Conservation (phyloP, 305 asterid genomes). For the Fraxinus ornus region DNA sequence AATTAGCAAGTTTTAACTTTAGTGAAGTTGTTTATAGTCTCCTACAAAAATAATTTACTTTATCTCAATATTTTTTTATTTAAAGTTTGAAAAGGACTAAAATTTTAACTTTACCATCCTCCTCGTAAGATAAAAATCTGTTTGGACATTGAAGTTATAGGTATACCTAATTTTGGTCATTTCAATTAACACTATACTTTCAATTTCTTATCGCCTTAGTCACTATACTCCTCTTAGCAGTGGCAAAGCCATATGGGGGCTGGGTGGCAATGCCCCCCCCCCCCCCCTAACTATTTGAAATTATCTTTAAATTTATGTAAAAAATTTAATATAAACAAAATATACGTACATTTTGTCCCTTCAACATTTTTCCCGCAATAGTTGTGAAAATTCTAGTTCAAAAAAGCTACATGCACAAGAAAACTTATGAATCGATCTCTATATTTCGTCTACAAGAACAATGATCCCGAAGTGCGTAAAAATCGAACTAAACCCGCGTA, state of each 20-base stretch:
- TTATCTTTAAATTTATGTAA: background rate
- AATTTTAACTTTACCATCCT: background rate
- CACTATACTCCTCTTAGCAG: too few relatives aligned
- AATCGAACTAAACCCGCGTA: background rate
- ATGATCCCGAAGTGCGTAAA: background rate
- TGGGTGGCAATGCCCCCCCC: too few relatives aligned
- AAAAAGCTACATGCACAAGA: background rate
- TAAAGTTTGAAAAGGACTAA: background rate
- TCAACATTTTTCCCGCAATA: background rate
- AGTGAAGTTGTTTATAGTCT: background rate
- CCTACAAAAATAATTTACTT: background rate
- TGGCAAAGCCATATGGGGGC: too few relatives aligned
- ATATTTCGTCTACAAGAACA: background rate
- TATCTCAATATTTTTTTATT: background rate
- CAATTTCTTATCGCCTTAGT: too few relatives aligned
- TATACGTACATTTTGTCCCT: background rate
- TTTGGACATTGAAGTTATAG: background rate
- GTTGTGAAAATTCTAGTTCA: background rate
- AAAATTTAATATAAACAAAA: too few relatives aligned
- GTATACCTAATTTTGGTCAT: too few relatives aligned
- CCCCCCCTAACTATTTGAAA: too few relatives aligned
- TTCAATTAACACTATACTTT: too few relatives aligned
- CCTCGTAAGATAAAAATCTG: background rate
- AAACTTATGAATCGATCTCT: background rate
- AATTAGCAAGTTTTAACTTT: background rate